These are phyloP conservation scores for Corymbia calophylla DNA, from an alignment of 441 rosid genomes.

Conservation along the genomic window DNA sequence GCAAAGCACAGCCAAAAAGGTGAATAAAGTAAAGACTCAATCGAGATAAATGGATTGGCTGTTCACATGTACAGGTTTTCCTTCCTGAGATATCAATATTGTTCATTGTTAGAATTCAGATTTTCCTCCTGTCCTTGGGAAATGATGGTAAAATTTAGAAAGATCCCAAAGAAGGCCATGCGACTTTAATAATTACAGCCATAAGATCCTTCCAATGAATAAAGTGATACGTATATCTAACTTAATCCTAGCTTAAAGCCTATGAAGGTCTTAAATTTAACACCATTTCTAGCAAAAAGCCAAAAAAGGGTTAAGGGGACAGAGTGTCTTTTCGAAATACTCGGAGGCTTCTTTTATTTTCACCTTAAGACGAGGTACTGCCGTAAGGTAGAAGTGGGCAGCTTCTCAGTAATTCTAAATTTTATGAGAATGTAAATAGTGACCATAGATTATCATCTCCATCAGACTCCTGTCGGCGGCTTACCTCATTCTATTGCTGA, in stretches of 20 bases:
- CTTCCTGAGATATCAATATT: neutral
- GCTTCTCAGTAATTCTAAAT: neutral
- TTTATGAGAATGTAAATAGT: neutral
- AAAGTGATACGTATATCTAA: neutral
- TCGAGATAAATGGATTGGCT: rapidly evolving
- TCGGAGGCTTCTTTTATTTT: neutral
- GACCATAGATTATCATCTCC: neutral
- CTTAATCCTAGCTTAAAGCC: neutral
- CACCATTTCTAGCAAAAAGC: neutral
- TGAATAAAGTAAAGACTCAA: neutral
- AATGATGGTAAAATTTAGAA: neutral
- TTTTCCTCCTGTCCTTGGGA: neutral
- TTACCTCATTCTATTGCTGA: neutral
- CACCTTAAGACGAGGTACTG: neutral
- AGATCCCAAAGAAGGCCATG: rapidly evolving
- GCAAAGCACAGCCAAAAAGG: neutral
- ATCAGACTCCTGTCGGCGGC: neutral
- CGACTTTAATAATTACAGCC: neutral
- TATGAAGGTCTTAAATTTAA: neutral
- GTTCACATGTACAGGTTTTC: neutral
- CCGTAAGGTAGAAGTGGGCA: rapidly evolving
- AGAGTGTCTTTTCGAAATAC: neutral
- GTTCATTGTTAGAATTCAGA: neutral
- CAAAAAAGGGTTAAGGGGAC: neutral
- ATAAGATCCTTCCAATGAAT: neutral